Evolutionary conservation across 2,329 filamentous ascomycete genomes (phyloP).

Genomic region (Claviceps pusilla): DNA sequence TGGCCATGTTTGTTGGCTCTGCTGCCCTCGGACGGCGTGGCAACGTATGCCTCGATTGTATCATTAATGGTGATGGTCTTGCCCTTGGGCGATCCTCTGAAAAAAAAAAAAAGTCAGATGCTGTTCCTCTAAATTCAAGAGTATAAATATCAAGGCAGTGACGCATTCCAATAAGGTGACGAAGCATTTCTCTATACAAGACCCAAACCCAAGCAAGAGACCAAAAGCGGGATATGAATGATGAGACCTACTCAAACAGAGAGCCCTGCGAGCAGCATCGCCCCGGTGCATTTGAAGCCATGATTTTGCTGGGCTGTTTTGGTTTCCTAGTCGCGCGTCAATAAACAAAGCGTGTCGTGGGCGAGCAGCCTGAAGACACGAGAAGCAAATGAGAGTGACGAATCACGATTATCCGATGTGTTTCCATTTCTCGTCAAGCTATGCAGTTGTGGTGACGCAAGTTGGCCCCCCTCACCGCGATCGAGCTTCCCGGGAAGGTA

Average conservation of each 20-base stretch:
- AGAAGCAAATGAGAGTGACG: too few species aligned
- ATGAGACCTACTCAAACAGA: slow-evolving; percentile 34
- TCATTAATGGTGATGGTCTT: slow-evolving; percentile 27
- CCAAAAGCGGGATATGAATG: background rate
- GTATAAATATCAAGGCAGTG: too few species aligned
- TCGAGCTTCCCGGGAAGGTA: too few species aligned
- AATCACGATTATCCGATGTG: too few species aligned
- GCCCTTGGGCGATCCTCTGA: slow-evolving; percentile 34
- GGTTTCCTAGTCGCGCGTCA: background rate
- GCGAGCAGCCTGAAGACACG: too few species aligned
- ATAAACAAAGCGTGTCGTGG: too few species aligned
- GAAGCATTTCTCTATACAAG: too few species aligned
- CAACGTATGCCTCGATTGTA: slow-evolving; percentile 34
- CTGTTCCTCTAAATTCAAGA: background rate
- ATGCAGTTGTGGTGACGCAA: too few species aligned
- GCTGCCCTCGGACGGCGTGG: slow-evolving; percentile 22
- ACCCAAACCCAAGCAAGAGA: background rate
- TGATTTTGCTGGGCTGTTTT: slow-evolving; percentile 11
- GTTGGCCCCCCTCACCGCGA: too few species aligned
- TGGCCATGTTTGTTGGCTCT: slow-evolving; percentile 13
- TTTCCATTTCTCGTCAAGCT: too few species aligned
- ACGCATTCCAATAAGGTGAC: too few species aligned
- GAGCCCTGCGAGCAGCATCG: slow-evolving; percentile 38
- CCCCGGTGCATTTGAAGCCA: slow-evolving; percentile 39
- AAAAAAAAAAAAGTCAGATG: background rate